Evolutionary conservation across 345 rosid genomes (phyloP), one percentile per base, ranked within the genome.

Genomic region (Chamaenerion angustifolium): DNA sequence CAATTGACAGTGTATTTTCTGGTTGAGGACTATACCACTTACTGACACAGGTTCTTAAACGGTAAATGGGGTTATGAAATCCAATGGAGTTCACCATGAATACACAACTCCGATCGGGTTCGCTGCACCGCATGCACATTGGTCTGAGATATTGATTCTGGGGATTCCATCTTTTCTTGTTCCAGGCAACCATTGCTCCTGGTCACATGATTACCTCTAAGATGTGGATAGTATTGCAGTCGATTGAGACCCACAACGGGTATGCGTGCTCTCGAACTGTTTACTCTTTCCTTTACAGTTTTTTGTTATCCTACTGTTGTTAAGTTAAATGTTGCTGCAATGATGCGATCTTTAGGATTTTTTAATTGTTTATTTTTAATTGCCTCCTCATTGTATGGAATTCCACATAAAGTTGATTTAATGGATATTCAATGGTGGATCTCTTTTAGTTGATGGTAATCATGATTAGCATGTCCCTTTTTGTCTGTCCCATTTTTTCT

Each of bases 211-310:
- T 81, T 40, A 90, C 96, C 43, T 75, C 86, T 58, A 86, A 95
- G 95, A 49, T 78, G 46, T 87, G 96, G 95, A 81, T 86, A 12
- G 92, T 75, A 68, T 69, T 83, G 62, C 71, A 90, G 69, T 93
- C 98, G 4, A 78, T 90, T 47, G 96, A 86, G 52, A 86, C 96
- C 23, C 98, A 90, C 73, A 83, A 94, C 43, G 98, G 98, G 98
- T 90, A 80, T 37, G 78, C 71, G 49, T 46, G 64, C 47, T 3
- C 40, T 45, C 3, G 37, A 31, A 5, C 16, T 16, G 23, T 54
- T 43, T 41, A 17, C 1, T 19, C 16, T 14, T 1, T 12, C 25
- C 35, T 54, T 44, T 2, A 1, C 23, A 25, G 12, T 43, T 10
- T 25, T 23, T 31, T 8, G 50, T 18, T 46, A 51, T 16, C 59